Conservation (phyloP, 2,329 filamentous ascomycete genomes). For the Gaeumannomyces sp. region DNA sequence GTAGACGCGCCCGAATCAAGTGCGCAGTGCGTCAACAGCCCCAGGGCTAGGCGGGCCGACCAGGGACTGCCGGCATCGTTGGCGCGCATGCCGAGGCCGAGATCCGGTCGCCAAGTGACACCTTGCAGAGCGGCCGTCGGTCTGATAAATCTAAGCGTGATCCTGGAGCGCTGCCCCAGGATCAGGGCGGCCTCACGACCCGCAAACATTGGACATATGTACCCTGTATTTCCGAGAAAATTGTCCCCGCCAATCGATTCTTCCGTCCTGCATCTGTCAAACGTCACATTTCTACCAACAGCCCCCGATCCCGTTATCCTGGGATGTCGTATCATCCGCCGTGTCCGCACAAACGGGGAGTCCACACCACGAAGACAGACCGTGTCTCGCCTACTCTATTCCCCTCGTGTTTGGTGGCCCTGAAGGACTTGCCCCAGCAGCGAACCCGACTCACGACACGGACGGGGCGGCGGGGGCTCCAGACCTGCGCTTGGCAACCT, state of each 20-base stretch:
- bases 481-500: constrained; percentile 1
- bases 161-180: no score
- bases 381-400: background rate
- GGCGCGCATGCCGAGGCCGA: background rate
- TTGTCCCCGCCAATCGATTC: background rate
- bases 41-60: background rate
- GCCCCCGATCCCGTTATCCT: background rate
- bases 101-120: no score
- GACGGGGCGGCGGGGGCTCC: no score
- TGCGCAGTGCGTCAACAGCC: background rate
- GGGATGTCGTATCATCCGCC: background rate
- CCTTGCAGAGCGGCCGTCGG: no score
- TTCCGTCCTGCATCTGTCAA: background rate
- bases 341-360: background rate
- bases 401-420: background rate
- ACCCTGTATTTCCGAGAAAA: background rate
- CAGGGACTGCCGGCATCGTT: background rate
- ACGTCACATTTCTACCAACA: background rate
- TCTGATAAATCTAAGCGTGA: no score
- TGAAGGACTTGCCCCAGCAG: background rate
- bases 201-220: background rate
- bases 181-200: background rate
- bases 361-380: background rate
- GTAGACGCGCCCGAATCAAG: background rate
- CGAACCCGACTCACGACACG: background rate